Evolutionary conservation across 225 moss, liverwort and hornwort genomes (phyloP), one percentile per base, ranked within the genome.

Genomic region (Asterella californica): DNA sequence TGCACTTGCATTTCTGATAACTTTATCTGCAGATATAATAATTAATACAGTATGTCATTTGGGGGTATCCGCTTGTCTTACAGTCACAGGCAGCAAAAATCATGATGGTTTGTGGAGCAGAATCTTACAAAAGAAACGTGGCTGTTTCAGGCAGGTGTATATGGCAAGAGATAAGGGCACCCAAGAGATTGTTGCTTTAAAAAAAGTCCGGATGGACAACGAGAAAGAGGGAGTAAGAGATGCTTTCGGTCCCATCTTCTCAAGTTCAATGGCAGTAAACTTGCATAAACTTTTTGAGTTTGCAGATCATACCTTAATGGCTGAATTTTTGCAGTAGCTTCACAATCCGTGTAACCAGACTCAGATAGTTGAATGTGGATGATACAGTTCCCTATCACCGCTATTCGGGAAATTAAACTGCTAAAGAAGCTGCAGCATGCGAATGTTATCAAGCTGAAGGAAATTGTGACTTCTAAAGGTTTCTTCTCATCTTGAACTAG

Each of bases 191-290:
- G 95, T 96, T 18, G 95, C 95, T n/a, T 80, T 96, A 86, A 96
- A 96, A 84, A 96, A 89, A 87, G 95, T 96, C 68, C 90, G 93
- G 55, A 96, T 96, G 95, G 95, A 96, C 75, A 96, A 96, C 66
- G 95, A 96, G 82, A 96, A 96, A 85, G 95, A 96, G 85, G 95
- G 95, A 88, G 94, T 94, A 88, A 69, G 73, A 55, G 14, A 34
- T 22, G 27, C 32, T 34, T 10, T 67, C 25, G 2, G 27, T 62
- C 25, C 24, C 61, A 25, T 62, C 61, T 52, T 52, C 52, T 17
- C 52, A 52, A 52, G 52, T 52, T 17, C 52, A 52, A 52, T 52
- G 52, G 12, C 52, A 17, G 1, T 52, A 52, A 52, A 52, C 17
- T 57, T 57, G 57, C 57, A 22, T 21, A 9, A 57, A 57, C 57